Base-by-base conservation (phyloP, 1,284 basidiomycete genomes). In the Moesziomyces globuligerus region DNA sequence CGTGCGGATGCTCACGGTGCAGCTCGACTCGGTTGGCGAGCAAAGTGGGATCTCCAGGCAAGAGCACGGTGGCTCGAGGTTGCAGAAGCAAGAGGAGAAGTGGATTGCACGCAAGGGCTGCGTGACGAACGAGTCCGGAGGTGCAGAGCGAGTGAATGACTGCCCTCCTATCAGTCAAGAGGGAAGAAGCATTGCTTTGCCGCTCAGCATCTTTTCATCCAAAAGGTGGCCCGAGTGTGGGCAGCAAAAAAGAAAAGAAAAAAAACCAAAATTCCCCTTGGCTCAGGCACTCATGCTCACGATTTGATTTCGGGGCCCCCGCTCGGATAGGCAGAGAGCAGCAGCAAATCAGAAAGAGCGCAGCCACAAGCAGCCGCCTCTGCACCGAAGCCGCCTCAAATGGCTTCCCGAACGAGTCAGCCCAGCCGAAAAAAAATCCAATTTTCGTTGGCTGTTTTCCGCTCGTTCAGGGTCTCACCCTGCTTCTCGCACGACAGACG, bases 111-210 rank as follows among this genome's bases (percentile, higher is more conserved):
- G 32, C 47, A 32, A 50, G 29, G 13, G 46, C 56, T 66, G 56
- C 56, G 51, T 51, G 56, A 66, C 55, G 55, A 49, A 55, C 48
- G 62, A 66, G 62, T 59, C 56, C 55, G 49, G 40, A 51, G 59
- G 66, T 62, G 66, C 59, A 62, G 59, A 62, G 53, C 29, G 55
- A n/a, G n/a, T n/a, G 59, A 52, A 47, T 69, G 66, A 69, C 55
- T 62, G 44, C 66, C 66, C 59, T 69, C 59, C 55, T 58, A 62
- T 18, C 55, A 62, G 61, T 62, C 66, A 36, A 57, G 66, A 69
- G 24, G 47, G 37, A 69, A 69, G 66, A 36, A 48, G 66, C 62
- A n/a, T n/a, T n/a, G n/a, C n/a, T n/a, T n/a, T n/a, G 26, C 36
- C 42, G 18, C 3, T 15, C 11, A 32, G 8, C 29, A 34, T 29